phyloP scores from a whole-genome alignment of 805 yeast genomes.

The Metschnikowia continentalis region DNA sequence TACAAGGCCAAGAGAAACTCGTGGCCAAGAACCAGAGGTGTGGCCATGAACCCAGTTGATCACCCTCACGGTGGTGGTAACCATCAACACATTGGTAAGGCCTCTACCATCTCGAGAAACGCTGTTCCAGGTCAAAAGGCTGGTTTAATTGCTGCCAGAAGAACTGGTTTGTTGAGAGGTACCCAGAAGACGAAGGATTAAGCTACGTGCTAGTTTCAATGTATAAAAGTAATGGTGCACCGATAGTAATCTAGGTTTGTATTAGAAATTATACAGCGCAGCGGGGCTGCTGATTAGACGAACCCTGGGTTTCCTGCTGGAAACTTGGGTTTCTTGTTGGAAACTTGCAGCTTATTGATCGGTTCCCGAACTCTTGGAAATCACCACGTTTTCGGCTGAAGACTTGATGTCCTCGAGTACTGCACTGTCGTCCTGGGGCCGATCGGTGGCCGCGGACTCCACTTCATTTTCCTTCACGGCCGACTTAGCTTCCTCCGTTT shows the following conservation, averaged over 20 bases:
- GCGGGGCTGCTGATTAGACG: background rate
- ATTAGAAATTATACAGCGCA: constrained; percentile 1
- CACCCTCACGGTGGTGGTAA: constrained; percentile 99
- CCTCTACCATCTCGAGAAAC: constrained; percentile 98
- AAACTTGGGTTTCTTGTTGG: background rate
- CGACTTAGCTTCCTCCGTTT: background rate
- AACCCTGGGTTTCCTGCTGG: background rate
- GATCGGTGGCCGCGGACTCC: background rate
- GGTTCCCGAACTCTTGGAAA: background rate
- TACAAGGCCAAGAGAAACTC: constrained; percentile 64
- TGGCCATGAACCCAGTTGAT: constrained; percentile 99
- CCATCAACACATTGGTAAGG: constrained; percentile 99
- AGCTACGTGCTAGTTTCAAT: constrained; percentile 16
- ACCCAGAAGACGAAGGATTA: constrained; percentile 75
- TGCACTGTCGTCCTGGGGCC: background rate
- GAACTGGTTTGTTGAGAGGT: constrained; percentile 99
- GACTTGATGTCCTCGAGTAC: constrained; percentile 3
- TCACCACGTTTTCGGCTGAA: constrained; percentile 1
- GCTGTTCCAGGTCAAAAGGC: constrained; percentile 99
- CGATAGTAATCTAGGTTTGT: constrained; percentile 7
- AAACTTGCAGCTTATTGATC: background rate
- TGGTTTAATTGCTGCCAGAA: constrained; percentile 99
- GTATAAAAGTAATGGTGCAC: constrained; percentile 18
- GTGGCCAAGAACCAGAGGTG: constrained; percentile 99
- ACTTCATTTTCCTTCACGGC: background rate